Evolutionary conservation across 768 basidiomycete species (phyloP).

Genomic region (Termitomyces heimii): DNA sequence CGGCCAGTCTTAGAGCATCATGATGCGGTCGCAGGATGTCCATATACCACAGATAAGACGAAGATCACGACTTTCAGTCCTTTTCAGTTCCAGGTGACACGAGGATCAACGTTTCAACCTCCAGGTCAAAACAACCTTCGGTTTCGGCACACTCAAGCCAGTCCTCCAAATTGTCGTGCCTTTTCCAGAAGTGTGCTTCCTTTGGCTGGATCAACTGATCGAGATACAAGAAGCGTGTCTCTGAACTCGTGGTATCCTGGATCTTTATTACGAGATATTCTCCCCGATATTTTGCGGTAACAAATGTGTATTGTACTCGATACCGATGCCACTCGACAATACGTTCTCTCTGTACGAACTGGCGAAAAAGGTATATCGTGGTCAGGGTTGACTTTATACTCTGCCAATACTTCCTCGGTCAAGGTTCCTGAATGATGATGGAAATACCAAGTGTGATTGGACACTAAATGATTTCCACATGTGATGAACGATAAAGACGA

Average conservation of each 20-base stretch:
- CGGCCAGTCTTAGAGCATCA: not conserved
- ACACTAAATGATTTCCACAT: too few relatives aligned
- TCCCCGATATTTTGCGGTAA: not conserved
- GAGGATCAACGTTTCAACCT: not conserved
- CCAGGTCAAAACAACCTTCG: not conserved
- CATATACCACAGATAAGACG: not conserved
- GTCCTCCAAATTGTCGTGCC: not conserved
- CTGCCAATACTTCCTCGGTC: not conserved
- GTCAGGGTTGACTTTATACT: not conserved
- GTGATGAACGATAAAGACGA: not conserved
- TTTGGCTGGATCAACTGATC: not conserved
- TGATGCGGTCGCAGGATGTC: not conserved
- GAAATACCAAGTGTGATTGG: not conserved
- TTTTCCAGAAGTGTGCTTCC: not conserved
- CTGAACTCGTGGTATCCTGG: not conserved
- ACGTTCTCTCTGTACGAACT: not conserved
- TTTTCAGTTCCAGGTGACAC: not conserved
- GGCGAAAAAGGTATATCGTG: not conserved
- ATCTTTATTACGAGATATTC: slow-evolving; percentile 2
- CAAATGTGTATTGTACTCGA: not conserved
- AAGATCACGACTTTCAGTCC: not conserved
- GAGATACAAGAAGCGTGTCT: not conserved
- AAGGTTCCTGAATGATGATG: not conserved
- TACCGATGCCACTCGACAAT: slow-evolving; percentile 5
- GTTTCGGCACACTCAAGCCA: not conserved